Conservation (phyloP, 2,329 filamentous ascomycete genomes). For the Xylaria sp. region DNA sequence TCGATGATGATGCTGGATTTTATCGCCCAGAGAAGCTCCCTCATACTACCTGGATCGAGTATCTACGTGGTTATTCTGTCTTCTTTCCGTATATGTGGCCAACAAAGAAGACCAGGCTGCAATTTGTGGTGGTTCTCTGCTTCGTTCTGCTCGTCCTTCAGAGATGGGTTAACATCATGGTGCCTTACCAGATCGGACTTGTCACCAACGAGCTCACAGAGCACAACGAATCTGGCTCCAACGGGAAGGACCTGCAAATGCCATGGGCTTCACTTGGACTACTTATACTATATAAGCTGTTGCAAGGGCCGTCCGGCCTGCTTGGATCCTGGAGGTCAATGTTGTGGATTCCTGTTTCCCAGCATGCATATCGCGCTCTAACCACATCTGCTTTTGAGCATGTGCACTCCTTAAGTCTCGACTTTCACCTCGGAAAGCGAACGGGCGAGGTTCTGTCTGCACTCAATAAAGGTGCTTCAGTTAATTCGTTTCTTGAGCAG, state of each 20-base stretch:
- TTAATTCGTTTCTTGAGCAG: conserved; percentile 96
- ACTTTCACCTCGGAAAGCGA: conserved; percentile 96
- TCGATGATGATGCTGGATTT: conserved; percentile 79
- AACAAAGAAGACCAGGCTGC: conserved; percentile 76
- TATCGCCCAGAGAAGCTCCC: conserved; percentile 88
- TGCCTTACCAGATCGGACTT: conserved; percentile 81
- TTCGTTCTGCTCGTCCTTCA: conserved; percentile 83
- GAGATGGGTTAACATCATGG: conserved; percentile 84
- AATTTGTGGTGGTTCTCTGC: conserved; percentile 83
- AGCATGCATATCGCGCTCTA: conserved; percentile 94
- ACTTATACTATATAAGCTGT: conserved; percentile 79
- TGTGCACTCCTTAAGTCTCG: conserved; percentile 91
- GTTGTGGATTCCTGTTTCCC: conserved; percentile 95
- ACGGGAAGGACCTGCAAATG: conserved; percentile 63
- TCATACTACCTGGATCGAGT: conserved; percentile 95
- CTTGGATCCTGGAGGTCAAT: conserved; percentile 84
- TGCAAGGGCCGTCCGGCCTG: conserved; percentile 90
- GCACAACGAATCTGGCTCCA: conserved; percentile 48
- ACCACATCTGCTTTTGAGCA: conserved; percentile 97
- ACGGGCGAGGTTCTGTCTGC: conserved; percentile 96
- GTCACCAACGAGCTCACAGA: conserved; percentile 77
- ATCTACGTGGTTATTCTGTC: conserved; percentile 87
- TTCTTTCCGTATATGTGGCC: conserved; percentile 99
- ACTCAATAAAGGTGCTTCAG: conserved; percentile 92
- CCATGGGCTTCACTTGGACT: conserved; percentile 80